Evolutionary conservation across 345 rosid species (phyloP).

Genomic region (Brassica juncea): DNA sequence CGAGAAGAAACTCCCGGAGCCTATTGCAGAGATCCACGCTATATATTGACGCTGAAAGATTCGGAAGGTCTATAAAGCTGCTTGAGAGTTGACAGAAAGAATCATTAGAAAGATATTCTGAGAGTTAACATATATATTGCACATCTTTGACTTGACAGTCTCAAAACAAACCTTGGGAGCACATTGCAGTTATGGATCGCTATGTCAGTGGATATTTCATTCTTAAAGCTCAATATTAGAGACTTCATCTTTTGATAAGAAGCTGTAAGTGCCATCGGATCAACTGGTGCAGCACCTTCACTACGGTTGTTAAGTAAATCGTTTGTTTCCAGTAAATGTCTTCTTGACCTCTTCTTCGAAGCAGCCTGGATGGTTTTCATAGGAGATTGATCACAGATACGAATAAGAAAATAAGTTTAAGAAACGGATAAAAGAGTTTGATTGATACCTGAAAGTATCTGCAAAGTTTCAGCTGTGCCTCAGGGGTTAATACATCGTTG

Average conservation of each 20-base stretch:
- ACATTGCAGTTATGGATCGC: constrained; percentile 76
- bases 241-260: constrained; percentile 85
- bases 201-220: constrained; percentile 80
- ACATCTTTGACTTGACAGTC: constrained; percentile 1
- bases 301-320: constrained; percentile 59
- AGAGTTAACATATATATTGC: constrained; percentile 4
- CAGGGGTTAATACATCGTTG: constrained; percentile 82
- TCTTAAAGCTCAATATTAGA: constrained; percentile 61
- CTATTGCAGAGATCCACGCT: constrained; percentile 83
- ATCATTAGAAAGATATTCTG: constrained; percentile 7
- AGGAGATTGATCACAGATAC: constrained; percentile 13
- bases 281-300: constrained; percentile 49
- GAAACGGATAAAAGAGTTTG: background rate
- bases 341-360: constrained; percentile 77
- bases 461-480: constrained; percentile 77
- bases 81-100: constrained; percentile 39
- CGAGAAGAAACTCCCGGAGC: constrained; percentile 70
- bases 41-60: constrained; percentile 79
- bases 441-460: constrained; percentile 79
- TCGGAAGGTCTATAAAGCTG: constrained; percentile 94
- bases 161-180: constrained; percentile 69
- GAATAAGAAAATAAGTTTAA: background rate
- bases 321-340: constrained; percentile 77
- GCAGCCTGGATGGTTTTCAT: constrained; percentile 59
- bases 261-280: constrained; percentile 51